Evolutionary conservation across 2,329 filamentous ascomycete species (phyloP).

Genomic region (Monilinia fructigena): DNA sequence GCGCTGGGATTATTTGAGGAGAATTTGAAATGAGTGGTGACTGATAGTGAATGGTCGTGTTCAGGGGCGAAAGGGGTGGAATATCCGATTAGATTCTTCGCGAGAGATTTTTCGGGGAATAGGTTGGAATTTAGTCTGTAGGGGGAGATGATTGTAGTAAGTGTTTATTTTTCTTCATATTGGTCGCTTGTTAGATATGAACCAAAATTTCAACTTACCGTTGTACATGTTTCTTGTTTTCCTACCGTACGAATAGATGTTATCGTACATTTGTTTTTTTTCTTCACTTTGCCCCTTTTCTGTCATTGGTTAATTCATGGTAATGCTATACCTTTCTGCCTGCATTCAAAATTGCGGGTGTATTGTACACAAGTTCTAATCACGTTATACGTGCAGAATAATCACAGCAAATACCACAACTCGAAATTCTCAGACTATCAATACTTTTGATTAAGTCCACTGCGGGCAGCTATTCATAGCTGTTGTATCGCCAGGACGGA

Average conservation of each 20-base stretch:
- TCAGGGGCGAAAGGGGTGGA: constrained; percentile 53
- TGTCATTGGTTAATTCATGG: not conserved
- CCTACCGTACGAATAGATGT: too few relatives aligned
- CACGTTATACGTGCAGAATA: not conserved
- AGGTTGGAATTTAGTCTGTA: constrained; percentile 53
- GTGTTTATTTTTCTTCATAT: not conserved
- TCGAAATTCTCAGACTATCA: not conserved
- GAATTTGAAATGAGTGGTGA: not conserved
- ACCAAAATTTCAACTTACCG: not conserved
- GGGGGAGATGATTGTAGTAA: not conserved
- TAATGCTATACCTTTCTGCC: not conserved
- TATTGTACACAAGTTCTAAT: not conserved
- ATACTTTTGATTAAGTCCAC: not conserved
- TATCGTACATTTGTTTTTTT: not conserved
- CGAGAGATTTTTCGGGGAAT: constrained; percentile 56
- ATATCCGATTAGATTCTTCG: constrained; percentile 62
- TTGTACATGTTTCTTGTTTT: not conserved
- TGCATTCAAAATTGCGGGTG: not conserved
- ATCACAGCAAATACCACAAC: not conserved
- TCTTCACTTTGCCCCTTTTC: not conserved
- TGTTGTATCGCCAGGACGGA: not conserved
- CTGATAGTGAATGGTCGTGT: not conserved
- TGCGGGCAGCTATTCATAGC: too few relatives aligned
- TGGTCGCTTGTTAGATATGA: not conserved
- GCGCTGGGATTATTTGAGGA: too few relatives aligned